Evolutionary conservation across 495 filamentous ascomycete species (phyloP), one percentile per base, ranked within the genome.

Genomic region (Filosporella fistucella): DNA sequence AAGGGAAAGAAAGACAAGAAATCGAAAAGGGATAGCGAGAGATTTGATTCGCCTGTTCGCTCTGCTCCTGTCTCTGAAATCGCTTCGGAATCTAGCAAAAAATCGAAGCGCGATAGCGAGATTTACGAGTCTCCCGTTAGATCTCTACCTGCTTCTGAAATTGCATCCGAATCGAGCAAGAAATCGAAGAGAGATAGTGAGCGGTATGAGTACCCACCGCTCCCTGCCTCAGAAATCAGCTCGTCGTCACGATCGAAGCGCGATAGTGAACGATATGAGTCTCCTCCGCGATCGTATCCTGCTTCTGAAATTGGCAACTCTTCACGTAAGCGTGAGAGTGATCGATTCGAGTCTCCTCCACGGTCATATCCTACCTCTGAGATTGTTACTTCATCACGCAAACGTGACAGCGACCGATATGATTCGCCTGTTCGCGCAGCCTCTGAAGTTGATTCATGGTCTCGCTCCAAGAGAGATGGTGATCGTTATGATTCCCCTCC

Each of bases 241-340:
- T n/a, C n/a, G n/a, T n/a, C n/a, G n/a, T n/a, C n/a, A n/a, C n/a
- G n/a, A 40, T 51, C 51, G 34, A 57, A 63, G 36, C 61, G 47
- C 32, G 56, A 64, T 37, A 56, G 57, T 29, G 59, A 54, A n/a
- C 41, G 49, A 16, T 55, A 55, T 32, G 57, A 45, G 26, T 64
- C 61, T 26, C 54, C 54, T 24, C 40, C 54, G 18, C 49, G 61
- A 44, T 56, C 57, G 36, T 45, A 23, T 17, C 38, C 45, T 11
- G n/a, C 55, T 4, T 47, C 46, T 9, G 47, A 51, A 21, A 40
- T 32, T 22, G 34, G 28, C 11, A 29, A 24, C 2, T n/a, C n/a
- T n/a, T n/a, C n/a, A n/a, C n/a, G n/a, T n/a, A 57, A 63, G 36
- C 61, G 47, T 34, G 56, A 64, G 34, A 56, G 57, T 29, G 59